A percentile compares a stretch with the other conserved stretches of the same genome.
Evolutionary conservation across 2,329 filamentous ascomycete species (phyloP).

Genomic region (Fusarium sp.): DNA sequence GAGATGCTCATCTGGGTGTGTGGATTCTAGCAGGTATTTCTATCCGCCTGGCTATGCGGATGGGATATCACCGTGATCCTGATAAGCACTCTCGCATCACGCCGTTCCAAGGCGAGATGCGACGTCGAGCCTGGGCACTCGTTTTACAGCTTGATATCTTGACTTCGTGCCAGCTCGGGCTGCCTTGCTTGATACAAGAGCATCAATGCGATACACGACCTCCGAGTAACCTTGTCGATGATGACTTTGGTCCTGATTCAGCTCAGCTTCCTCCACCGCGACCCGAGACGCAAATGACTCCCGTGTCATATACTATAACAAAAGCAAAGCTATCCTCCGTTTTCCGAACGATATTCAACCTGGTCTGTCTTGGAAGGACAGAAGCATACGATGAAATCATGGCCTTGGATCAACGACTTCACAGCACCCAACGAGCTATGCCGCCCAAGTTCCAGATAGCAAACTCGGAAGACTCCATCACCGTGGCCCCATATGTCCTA

Average conservation of each 20-base stretch:
- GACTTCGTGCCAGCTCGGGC: constrained; percentile 23
- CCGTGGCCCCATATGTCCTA: constrained; percentile 11
- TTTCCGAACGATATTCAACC: constrained; percentile 32
- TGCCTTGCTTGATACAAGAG: constrained; percentile 26
- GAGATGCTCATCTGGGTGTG: constrained; percentile 24
- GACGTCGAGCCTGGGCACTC: constrained; percentile 26
- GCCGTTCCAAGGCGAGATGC: constrained; percentile 32
- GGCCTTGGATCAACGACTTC: constrained; percentile 21
- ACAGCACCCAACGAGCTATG: constrained; percentile 12
- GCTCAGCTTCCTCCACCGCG: constrained; percentile 18
- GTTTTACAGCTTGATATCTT: constrained; percentile 25
- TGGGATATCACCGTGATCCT: constrained; percentile 36
- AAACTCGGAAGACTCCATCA: constrained; percentile 27
- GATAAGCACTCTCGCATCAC: constrained; percentile 12
- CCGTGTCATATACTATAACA: constrained; percentile 19
- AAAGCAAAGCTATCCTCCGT: not conserved
- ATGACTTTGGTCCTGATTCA: constrained; percentile 21
- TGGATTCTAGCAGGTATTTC: constrained; percentile 26
- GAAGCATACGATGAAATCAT: constrained; percentile 33
- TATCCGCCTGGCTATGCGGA: constrained; percentile 30
- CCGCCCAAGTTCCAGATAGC: constrained; percentile 19
- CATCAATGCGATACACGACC: constrained; percentile 20
- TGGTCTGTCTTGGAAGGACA: constrained; percentile 19
- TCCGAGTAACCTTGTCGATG: constrained; percentile 22
- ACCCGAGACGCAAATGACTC: constrained; percentile 14